Evolutionary conservation across 2,329 filamentous ascomycete genomes (phyloP).

Genomic region (Cladosporium sp.): DNA sequence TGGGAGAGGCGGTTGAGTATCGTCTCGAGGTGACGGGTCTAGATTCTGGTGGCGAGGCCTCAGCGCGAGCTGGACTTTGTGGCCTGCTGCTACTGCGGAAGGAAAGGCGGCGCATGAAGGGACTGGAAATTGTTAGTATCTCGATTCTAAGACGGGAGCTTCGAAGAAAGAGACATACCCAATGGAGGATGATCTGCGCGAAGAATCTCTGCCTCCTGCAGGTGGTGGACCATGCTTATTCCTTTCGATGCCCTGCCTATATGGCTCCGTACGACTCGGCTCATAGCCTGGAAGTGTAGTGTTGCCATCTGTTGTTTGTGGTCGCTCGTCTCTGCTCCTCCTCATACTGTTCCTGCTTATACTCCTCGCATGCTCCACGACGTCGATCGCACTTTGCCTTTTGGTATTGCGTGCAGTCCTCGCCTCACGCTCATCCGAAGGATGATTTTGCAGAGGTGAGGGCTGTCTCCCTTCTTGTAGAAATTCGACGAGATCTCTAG

Average conservation of each 20-base stretch:
- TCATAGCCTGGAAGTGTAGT: not conserved
- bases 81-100: conserved; percentile 30
- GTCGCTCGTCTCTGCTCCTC: not conserved
- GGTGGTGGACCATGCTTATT: conserved; percentile 8
- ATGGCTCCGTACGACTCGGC: not conserved
- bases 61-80: conserved; percentile 11
- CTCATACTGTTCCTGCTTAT: conserved; percentile 1
- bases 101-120: conserved; percentile 33
- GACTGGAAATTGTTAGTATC: conserved; percentile 22
- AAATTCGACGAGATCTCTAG: conserved; percentile 10
- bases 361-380: conserved; percentile 9
- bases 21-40: conserved; percentile 53
- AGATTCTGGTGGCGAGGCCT: conserved; percentile 24
- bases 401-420: not conserved
- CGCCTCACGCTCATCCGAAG: not conserved
- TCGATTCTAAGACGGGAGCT: not conserved
- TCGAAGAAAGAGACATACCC: conserved; percentile 13
- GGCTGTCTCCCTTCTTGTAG: conserved; percentile 10
- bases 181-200: conserved; percentile 21
- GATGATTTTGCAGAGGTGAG: not conserved
- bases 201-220: not conserved
- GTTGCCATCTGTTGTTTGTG: not conserved
- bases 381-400: conserved; percentile 7
- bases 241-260: conserved; percentile 5
- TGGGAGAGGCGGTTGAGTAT: not conserved